Evolutionary conservation across 1,139 yeast genomes (phyloP).

Genomic region (Geotrichum bryndzae): DNA sequence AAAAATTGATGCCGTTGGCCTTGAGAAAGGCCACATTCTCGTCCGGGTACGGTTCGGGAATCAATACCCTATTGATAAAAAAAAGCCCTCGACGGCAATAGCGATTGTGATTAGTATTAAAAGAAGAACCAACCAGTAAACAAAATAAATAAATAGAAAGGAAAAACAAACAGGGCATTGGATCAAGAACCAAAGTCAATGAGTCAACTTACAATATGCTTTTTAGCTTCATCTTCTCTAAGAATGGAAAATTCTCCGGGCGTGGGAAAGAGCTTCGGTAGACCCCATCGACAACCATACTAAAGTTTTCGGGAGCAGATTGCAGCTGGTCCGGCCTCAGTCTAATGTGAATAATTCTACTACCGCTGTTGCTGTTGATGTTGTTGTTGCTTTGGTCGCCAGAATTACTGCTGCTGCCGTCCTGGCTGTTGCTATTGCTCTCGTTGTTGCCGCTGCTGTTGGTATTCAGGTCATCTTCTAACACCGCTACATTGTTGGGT

Average conservation of each 20-base stretch:
- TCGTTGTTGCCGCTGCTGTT: not conserved
- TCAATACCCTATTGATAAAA: conserved; percentile 45
- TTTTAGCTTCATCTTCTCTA: conserved; percentile 56
- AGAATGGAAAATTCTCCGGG: conserved; percentile 67
- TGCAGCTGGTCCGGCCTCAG: conserved; percentile 1
- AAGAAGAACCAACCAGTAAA: not conserved
- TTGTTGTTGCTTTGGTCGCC: not conserved
- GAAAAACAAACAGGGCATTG: not conserved
- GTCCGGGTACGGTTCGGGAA: conserved; percentile 86
- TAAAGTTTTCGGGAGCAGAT: conserved; percentile 75
- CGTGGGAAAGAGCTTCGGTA: conserved; percentile 90
- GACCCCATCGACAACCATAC: conserved; percentile 71
- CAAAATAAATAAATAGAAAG: not conserved
- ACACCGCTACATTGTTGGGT: not conserved
- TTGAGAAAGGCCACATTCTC: conserved; percentile 62
- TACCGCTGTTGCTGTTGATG: not conserved
- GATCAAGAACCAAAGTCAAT: not conserved
- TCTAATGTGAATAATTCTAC: not conserved
- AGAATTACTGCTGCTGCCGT: not conserved
- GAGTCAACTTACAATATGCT: conserved; percentile 45
- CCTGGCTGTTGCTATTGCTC: no score
- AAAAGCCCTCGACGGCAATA: not conserved
- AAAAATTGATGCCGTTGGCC: conserved; percentile 57
- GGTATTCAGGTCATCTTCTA: not conserved
- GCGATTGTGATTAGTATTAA: not conserved